Evolutionary conservation across 495 filamentous ascomycete species (phyloP).

Genomic region (Talaromyces wortmannii): DNA sequence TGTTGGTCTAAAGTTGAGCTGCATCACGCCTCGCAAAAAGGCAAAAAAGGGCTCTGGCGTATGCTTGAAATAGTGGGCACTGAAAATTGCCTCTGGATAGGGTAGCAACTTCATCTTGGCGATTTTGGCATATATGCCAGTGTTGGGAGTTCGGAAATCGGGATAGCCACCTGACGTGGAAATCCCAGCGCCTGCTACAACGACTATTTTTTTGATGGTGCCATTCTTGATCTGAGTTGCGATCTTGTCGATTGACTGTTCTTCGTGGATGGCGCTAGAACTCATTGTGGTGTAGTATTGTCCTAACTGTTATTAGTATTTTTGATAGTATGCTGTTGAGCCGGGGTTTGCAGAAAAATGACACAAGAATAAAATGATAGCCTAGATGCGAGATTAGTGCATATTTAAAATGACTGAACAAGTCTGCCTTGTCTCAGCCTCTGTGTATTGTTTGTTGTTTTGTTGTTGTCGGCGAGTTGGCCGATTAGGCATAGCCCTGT

Average conservation of each 20-base stretch:
- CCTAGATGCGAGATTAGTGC: too few relatives aligned
- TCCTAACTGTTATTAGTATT: too few relatives aligned
- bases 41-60: conserved; percentile 83
- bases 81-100: conserved; percentile 65
- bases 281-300: too few relatives aligned
- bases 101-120: conserved; percentile 64
- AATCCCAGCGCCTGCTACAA: conserved; percentile 22
- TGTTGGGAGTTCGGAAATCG: conserved; percentile 70
- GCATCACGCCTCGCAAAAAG: conserved; percentile 76
- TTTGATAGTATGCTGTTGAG: too few relatives aligned
- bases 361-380: too few relatives aligned
- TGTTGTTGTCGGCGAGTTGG: too few relatives aligned
- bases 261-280: too few relatives aligned
- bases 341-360: too few relatives aligned
- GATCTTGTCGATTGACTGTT: conserved; percentile 6
- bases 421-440: too few relatives aligned
- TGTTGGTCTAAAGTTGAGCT: conserved; percentile 71
- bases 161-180: conserved; percentile 69
- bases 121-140: conserved; percentile 76
- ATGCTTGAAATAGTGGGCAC: conserved; percentile 69
- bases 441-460: too few relatives aligned
- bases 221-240: conserved; percentile 12
- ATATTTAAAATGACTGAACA: too few relatives aligned
- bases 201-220: conserved; percentile 13
- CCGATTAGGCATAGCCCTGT: too few relatives aligned